These are phyloP conservation scores for Saccharomycopsis malanga DNA, from an alignment of 805 yeast species.

Conservation along the genomic window DNA sequence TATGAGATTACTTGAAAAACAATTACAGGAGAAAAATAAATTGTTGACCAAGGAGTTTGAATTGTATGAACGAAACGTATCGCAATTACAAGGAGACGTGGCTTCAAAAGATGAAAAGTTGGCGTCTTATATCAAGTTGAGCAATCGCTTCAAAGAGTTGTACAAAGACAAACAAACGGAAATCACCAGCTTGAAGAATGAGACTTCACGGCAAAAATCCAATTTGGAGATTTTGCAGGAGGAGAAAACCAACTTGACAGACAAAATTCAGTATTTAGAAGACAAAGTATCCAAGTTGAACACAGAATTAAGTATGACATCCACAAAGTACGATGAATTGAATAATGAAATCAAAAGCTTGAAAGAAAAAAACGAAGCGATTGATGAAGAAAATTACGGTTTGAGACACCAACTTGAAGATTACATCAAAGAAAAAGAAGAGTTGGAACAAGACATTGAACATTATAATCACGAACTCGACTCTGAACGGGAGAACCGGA, in stretches of 20 bases:
- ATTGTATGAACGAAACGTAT: slow-evolving; percentile 20
- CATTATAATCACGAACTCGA: slow-evolving; percentile 5
- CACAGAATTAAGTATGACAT: slow-evolving; percentile 3
- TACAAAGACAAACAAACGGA: slow-evolving; percentile 22
- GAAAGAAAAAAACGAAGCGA: slow-evolving; percentile 12
- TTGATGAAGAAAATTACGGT: slow-evolving; percentile 17
- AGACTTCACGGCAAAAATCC: slow-evolving; percentile 1
- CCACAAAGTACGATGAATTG: neutral
- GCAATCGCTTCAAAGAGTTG: slow-evolving; percentile 20
- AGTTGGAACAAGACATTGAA: slow-evolving; percentile 6
- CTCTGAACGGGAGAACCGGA: slow-evolving; percentile 6
- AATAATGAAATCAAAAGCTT: slow-evolving; percentile 4
- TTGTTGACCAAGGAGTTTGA: slow-evolving; percentile 22
- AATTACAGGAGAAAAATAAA: slow-evolving; percentile 21
- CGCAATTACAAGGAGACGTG: slow-evolving; percentile 8
- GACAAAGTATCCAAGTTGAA: slow-evolving; percentile 8
- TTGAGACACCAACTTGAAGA: slow-evolving; percentile 16
- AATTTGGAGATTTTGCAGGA: slow-evolving; percentile 14
- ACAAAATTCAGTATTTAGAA: slow-evolving; percentile 14
- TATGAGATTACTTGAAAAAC: slow-evolving; percentile 20
- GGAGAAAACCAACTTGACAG: slow-evolving; percentile 10
- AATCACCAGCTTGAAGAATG: slow-evolving; percentile 7
- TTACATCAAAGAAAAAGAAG: slow-evolving; percentile 4
- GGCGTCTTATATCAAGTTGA: slow-evolving; percentile 12
- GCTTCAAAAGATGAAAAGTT: slow-evolving; percentile 17